Evolutionary conservation across 495 filamentous ascomycete genomes (phyloP).

Genomic region (Talaromyces nanjingensis): DNA sequence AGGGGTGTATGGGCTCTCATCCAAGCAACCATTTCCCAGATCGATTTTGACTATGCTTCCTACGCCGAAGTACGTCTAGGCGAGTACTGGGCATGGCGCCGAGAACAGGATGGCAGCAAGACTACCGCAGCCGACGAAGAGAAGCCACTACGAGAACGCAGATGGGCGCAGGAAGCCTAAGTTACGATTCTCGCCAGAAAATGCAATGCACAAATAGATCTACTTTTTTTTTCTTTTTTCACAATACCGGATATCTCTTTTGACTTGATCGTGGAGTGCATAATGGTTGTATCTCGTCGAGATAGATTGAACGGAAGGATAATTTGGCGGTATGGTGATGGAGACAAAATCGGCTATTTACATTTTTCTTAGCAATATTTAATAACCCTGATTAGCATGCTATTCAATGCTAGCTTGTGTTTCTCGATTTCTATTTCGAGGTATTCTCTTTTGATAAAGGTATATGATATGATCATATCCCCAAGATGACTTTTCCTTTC

Average conservation of each 20-base stretch:
- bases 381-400: neutral
- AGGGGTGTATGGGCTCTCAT: conserved; percentile 97
- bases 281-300: neutral
- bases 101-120: conserved; percentile 57
- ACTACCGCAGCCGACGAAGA: conserved; percentile 45
- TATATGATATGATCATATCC: no score
- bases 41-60: conserved; percentile 93
- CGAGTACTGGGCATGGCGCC: conserved; percentile 96
- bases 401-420: neutral
- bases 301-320: neutral
- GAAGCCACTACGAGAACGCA: conserved; percentile 66
- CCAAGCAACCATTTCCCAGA: conserved; percentile 88
- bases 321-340: neutral
- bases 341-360: neutral
- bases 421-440: no score
- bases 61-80: conserved; percentile 85
- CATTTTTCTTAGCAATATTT: neutral
- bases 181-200: neutral
- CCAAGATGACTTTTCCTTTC: no score
- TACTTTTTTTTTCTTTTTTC: neutral
- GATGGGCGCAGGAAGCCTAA: conserved; percentile 60
- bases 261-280: neutral
- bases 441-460: no score
- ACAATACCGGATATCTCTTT: neutral
- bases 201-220: neutral